Conservation (phyloP, 2,329 filamentous ascomycete genomes). For the Beauveria pseudobassiana region DNA sequence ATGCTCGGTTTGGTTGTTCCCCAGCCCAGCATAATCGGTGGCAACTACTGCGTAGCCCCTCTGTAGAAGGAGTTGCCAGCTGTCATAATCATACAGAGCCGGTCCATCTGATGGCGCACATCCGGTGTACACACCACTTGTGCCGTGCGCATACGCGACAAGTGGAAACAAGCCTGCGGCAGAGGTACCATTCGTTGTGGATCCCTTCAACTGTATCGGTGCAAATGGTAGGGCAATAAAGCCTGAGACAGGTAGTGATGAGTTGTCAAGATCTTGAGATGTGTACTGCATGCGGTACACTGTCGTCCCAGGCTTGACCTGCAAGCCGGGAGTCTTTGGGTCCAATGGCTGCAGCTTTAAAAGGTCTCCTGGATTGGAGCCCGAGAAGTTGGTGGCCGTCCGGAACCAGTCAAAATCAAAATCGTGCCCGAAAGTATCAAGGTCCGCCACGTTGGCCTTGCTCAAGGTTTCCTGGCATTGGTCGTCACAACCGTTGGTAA, state of each 20-base stretch:
- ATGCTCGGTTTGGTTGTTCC: conserved; percentile 16
- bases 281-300: conserved; percentile 17
- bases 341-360: conserved; percentile 15
- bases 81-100: conserved; percentile 12
- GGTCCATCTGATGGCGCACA: conserved; percentile 15
- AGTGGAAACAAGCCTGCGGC: too few relatives aligned
- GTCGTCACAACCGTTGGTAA: not conserved
- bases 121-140: conserved; percentile 13
- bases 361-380: conserved; percentile 16
- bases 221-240: conserved; percentile 12
- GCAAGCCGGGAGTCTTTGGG: not conserved
- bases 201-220: too few relatives aligned
- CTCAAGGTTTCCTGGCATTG: not conserved
- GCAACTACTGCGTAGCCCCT: conserved; percentile 16
- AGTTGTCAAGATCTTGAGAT: conserved; percentile 12
- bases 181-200: too few relatives aligned
- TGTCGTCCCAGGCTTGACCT: conserved; percentile 12
- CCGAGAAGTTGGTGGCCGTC: conserved; percentile 2
- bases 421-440: not conserved
- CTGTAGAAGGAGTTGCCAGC: conserved; percentile 11
- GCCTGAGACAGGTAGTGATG: conserved; percentile 11
- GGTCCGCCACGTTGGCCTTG: not conserved
- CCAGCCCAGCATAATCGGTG: conserved; percentile 18
- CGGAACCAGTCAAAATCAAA: not conserved
- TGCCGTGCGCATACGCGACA: conserved; percentile 15